These are phyloP conservation scores for Aspergillus melleus DNA, from an alignment of 2,329 filamentous ascomycete species.

Conservation along the genomic window DNA sequence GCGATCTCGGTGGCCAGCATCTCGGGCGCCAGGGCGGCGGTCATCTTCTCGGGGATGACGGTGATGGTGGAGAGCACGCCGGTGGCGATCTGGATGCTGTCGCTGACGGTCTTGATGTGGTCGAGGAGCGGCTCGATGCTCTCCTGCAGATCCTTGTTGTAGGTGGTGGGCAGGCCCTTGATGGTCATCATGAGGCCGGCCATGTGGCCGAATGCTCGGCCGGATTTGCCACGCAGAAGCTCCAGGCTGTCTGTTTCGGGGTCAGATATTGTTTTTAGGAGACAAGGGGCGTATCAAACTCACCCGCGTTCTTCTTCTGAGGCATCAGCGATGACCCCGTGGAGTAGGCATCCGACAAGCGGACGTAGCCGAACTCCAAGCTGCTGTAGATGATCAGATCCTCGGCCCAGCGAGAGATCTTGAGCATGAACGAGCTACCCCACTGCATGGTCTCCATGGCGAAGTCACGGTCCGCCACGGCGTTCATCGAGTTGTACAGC, in stretches of 20 bases:
- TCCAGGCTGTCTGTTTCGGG: conserved; percentile 61
- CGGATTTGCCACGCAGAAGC: conserved; percentile 74
- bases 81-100: conserved; percentile 80
- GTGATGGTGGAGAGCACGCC: conserved; percentile 74
- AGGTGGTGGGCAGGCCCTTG: conserved; percentile 75
- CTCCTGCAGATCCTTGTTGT: conserved; percentile 94
- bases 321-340: conserved; percentile 78
- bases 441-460: conserved; percentile 80
- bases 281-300: not conserved
- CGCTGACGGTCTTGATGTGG: conserved; percentile 75
- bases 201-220: conserved; percentile 77
- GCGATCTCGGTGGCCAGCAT: conserved; percentile 69
- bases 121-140: conserved; percentile 83
- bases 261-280: too few species aligned
- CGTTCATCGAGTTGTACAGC: conserved; percentile 74
- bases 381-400: conserved; percentile 83
- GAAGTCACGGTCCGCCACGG: conserved; percentile 77
- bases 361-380: conserved; percentile 73
- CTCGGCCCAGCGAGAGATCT: conserved; percentile 78
- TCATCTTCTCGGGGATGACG: conserved; percentile 73
- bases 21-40: conserved; percentile 72
- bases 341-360: conserved; percentile 74
- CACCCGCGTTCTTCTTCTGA: conserved; percentile 72
- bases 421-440: conserved; percentile 74
- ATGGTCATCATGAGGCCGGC: conserved; percentile 74